A percentile compares a stretch with the other conserved stretches of the same genome.
Conservation (phyloP, 1,284 basidiomycete genomes). For the Sanghuangporus baumii region DNA sequence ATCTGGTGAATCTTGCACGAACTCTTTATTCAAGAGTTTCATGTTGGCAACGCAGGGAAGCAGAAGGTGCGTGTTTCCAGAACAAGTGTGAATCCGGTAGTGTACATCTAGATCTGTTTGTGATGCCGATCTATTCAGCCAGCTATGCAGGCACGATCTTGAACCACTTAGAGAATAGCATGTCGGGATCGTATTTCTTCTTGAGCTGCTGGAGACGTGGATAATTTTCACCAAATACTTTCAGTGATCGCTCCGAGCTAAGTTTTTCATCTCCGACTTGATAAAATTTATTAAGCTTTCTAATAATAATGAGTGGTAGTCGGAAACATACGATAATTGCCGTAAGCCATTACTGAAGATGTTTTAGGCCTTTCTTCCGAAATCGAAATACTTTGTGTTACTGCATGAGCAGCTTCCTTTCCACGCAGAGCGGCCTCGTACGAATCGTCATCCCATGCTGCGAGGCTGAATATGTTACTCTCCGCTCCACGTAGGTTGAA, state of each 20-base stretch:
- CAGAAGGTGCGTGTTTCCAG: background rate
- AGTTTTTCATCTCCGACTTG: conserved; percentile 16
- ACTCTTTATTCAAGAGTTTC: background rate
- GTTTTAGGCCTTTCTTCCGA: conserved; percentile 5
- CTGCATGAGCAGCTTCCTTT: conserved; percentile 21
- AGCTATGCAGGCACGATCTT: conserved; percentile 30
- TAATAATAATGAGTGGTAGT: background rate
- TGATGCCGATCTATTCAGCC: too few species aligned
- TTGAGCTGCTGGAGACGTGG: conserved; percentile 45
- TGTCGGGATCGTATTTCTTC: conserved; percentile 43
- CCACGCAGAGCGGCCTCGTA: conserved; percentile 26
- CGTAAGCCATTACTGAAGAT: conserved; percentile 21
- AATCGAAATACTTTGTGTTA: conserved; percentile 19
- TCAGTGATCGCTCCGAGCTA: conserved; percentile 26
- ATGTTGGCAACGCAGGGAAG: background rate
- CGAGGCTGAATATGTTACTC: conserved; percentile 28
- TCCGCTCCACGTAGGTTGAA: conserved; percentile 28
- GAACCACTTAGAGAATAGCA: conserved; percentile 50
- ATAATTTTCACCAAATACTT: conserved; percentile 41
- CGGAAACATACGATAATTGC: conserved; percentile 26
- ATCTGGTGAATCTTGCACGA: background rate
- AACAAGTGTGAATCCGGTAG: background rate
- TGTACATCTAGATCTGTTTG: background rate
- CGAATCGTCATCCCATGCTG: conserved; percentile 33
- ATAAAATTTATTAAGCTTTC: background rate